Evolutionary conservation across 2,329 filamentous ascomycete species (phyloP), one percentile per base, ranked within the genome.

Genomic region (Fusarium sp.): DNA sequence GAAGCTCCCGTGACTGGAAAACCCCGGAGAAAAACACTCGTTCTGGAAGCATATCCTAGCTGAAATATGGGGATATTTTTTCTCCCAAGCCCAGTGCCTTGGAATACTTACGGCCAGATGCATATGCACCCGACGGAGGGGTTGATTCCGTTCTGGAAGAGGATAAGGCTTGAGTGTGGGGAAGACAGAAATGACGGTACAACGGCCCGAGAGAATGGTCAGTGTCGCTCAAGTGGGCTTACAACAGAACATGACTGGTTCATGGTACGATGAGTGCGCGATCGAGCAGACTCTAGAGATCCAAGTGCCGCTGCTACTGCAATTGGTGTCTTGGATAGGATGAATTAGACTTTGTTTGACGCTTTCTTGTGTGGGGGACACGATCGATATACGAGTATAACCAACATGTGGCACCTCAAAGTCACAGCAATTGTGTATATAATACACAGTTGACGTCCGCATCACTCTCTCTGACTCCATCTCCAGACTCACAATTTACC

Each of bases 121-220:
- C 20, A 46, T 25, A 40, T 55, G 23, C 42, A 27, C 20, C 48
- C 46, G 54, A 63, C 34, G 60, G 60, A 63, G 60, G 28, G 12
- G 37, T 37, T 51, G 13, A 12, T 3, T 63, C 60, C 60, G 60
- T 63, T 42, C 60, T 63, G 7, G 42, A 63, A 63, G 5, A 7
- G 42, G 60, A 42, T 7, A 63, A 63, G 60, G 37, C 4, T 11
- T 13, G 49, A 48, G 32, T 63, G 48, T 63, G 58, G 60, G 48
- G 58, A 37, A 48, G 14, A 55, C 13, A 25, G 2, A 20, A n/a
- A 12, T 55, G 51, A 55, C 60, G 60, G 60, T 48, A 54, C 43
- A 27, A 32, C 60, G 60, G 58, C 48, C 60, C 60, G 60, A 18
- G 16, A 32, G 30, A 58, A 48, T 28, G 37, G 32, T 32, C 37